Conservation (phyloP, 768 basidiomycete genomes). For the Lactifluus volemus region DNA sequence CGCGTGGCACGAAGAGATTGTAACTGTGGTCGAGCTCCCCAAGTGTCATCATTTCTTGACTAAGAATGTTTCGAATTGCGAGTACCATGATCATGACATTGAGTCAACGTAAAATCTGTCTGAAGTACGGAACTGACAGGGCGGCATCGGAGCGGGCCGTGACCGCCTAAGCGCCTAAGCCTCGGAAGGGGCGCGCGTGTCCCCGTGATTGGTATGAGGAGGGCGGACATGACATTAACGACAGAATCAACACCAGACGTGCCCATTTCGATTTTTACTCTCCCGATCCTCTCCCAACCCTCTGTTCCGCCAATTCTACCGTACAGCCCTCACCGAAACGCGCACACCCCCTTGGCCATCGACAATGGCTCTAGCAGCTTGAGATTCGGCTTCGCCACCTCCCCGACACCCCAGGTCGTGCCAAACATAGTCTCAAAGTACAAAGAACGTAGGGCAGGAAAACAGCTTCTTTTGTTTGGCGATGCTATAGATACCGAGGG, state of each 20-base stretch:
- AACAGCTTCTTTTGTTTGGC: constrained; percentile 79
- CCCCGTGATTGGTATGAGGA: too few species aligned
- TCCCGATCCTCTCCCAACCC: constrained; percentile 10
- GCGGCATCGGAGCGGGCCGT: too few species aligned
- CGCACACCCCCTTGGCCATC: constrained; percentile 61
- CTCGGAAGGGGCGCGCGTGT: too few species aligned
- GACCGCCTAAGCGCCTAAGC: too few species aligned
- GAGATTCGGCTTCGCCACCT: constrained; percentile 76
- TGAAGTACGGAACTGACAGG: too few species aligned
- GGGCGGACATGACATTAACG: neutral
- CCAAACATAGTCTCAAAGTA: constrained; percentile 77
- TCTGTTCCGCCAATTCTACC: constrained; percentile 4
- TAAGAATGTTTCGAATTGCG: too few species aligned
- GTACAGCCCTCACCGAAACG: constrained; percentile 11
- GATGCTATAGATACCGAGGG: constrained; percentile 82
- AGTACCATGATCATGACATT: too few species aligned
- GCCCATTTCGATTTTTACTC: neutral
- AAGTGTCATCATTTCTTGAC: too few species aligned
- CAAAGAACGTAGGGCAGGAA: constrained; percentile 81
- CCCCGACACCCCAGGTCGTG: constrained; percentile 45
- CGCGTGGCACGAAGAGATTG: too few species aligned
- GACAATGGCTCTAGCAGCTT: constrained; percentile 84
- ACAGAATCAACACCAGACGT: neutral
- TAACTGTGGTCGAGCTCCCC: too few species aligned
- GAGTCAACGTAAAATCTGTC: too few species aligned